These are phyloP conservation scores for Teratosphaeriaceae sp. DNA, from an alignment of 2,329 filamentous ascomycete species.

Conservation along the genomic window DNA sequence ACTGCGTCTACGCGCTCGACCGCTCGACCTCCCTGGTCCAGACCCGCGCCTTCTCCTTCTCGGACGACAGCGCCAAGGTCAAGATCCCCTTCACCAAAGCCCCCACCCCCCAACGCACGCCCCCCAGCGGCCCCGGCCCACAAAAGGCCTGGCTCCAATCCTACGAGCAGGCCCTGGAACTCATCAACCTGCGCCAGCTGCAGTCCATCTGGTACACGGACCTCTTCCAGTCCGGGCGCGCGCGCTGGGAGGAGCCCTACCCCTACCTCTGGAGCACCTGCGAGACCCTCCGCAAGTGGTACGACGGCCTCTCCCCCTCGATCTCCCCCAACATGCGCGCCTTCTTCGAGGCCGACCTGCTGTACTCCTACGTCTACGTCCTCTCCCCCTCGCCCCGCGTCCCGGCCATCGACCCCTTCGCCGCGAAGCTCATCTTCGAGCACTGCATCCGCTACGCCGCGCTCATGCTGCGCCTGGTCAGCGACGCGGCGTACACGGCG, in stretches of 20 bases:
- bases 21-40: slow-evolving; percentile 86
- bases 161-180: slow-evolving; percentile 64
- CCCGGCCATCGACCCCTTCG: slow-evolving; percentile 67
- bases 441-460: slow-evolving; percentile 77
- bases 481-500: slow-evolving; percentile 51
- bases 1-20: slow-evolving; percentile 85
- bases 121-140: slow-evolving; percentile 20
- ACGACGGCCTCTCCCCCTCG: slow-evolving; percentile 62
- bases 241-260: slow-evolving; percentile 60
- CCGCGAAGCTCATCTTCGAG: slow-evolving; percentile 73
- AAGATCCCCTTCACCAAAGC: slow-evolving; percentile 55
- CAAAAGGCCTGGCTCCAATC: slow-evolving; percentile 43
- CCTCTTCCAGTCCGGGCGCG: slow-evolving; percentile 71
- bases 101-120: slow-evolving; percentile 16
- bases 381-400: slow-evolving; percentile 72
- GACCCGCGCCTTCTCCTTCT: slow-evolving; percentile 84
- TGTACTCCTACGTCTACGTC: slow-evolving; percentile 88
- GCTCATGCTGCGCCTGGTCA: slow-evolving; percentile 62
- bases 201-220: slow-evolving; percentile 88
- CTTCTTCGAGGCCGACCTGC: slow-evolving; percentile 78
- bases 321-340: slow-evolving; percentile 61
- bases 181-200: slow-evolving; percentile 77
- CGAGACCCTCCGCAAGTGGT: slow-evolving; percentile 73
- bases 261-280: slow-evolving; percentile 71
- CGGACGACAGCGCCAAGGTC: slow-evolving; percentile 79